Conservation (phyloP, 2,329 filamentous ascomycete genomes). For the Amauroascus niger region DNA sequence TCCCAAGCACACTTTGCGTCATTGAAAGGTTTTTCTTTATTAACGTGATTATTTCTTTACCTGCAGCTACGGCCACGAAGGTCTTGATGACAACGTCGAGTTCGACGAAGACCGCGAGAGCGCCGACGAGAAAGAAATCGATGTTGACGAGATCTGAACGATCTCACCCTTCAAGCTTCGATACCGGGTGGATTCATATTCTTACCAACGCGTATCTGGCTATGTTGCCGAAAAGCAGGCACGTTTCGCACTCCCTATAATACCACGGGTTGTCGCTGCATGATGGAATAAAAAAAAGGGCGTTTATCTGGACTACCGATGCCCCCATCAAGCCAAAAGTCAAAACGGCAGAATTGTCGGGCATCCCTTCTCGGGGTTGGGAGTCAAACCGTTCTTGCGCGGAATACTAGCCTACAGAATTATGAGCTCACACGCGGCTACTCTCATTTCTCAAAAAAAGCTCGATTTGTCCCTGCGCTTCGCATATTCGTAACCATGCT, state of each 20-base stretch:
- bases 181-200: conserved; percentile 6
- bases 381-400: background rate
- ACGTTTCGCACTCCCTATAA: background rate
- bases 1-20: background rate
- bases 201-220: conserved; percentile 12
- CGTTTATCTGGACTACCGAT: background rate
- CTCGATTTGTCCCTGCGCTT: background rate
- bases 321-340: background rate
- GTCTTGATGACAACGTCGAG: conserved; percentile 95
- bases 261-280: background rate
- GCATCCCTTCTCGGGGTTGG: background rate
- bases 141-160: conserved; percentile 86
- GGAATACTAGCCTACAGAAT: background rate
- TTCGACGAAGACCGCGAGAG: conserved; percentile 85
- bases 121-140: conserved; percentile 66
- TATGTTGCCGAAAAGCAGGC: conserved; percentile 9
- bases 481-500: background rate
- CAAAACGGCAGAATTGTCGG: background rate
- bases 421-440: conserved; percentile 1
- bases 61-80: conserved; percentile 59
- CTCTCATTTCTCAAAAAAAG: background rate
- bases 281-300: background rate
- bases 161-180: conserved; percentile 5
- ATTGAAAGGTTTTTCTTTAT: background rate
- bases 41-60: conserved; percentile 9